These are phyloP conservation scores for Petunia hybrid DNA, from an alignment of 305 asterid genomes.

Conservation along the genomic window DNA sequence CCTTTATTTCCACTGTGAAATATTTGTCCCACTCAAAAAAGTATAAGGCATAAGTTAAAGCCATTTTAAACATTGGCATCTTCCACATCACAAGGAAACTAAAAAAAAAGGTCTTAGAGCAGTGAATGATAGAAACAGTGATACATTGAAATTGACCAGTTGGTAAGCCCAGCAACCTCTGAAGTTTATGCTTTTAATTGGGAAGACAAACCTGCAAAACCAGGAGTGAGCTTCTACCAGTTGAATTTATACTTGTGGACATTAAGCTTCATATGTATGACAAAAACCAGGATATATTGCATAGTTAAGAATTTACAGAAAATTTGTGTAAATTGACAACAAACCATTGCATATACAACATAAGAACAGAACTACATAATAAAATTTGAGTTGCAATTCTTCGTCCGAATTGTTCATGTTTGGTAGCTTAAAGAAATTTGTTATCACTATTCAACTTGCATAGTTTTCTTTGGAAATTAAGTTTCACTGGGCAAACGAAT, in stretches of 20 bases:
- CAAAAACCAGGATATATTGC: slow-evolving; percentile 1
- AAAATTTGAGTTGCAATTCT: not conserved
- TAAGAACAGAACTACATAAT: not conserved
- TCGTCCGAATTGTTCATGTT: not conserved
- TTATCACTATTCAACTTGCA: slow-evolving; percentile 14
- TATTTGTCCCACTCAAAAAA: not conserved
- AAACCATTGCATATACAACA: slow-evolving; percentile 9
- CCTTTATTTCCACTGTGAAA: slow-evolving; percentile 26
- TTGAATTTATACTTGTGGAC: not conserved
- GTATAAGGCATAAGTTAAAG: not conserved
- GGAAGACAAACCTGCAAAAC: slow-evolving; percentile 19
- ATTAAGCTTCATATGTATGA: not conserved
- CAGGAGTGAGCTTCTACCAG: not conserved
- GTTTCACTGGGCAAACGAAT: slow-evolving; percentile 16
- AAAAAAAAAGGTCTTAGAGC: slow-evolving; percentile 18
- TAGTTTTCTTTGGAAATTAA: not conserved
- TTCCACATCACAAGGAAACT: slow-evolving; percentile 14
- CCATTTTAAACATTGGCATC: not conserved
- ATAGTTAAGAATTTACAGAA: slow-evolving; percentile 5
- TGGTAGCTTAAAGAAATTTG: slow-evolving; percentile 4
- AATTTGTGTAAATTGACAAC: not conserved
- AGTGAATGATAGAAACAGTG: not conserved
- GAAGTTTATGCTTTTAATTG: slow-evolving; percentile 13
- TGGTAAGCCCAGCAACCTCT: slow-evolving; percentile 16
- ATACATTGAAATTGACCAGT: not conserved